These are phyloP conservation scores for Cadophora malorum DNA, from an alignment of 2,329 filamentous ascomycete genomes.

Conservation along the genomic window DNA sequence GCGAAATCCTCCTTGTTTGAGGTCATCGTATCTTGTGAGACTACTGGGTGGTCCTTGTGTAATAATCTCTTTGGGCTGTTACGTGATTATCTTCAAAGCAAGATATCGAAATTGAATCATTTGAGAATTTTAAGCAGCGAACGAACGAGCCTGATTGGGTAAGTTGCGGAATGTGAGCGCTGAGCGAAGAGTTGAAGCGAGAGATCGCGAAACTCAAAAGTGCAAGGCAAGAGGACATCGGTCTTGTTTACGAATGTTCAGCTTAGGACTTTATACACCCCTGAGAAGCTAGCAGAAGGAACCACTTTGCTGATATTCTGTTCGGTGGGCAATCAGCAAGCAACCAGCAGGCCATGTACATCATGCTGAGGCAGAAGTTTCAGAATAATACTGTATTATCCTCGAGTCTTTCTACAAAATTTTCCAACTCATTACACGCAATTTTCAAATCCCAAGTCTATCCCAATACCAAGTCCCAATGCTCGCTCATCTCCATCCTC, in stretches of 20 bases:
- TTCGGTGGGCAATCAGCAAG: constrained; percentile 3
- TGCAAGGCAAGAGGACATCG: not conserved
- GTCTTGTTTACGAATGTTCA: no score
- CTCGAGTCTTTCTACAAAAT: not conserved
- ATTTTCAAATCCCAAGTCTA: not conserved
- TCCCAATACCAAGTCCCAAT: constrained; percentile 9
- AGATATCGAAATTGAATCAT: not conserved
- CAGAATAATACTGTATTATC: not conserved
- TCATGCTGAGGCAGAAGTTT: not conserved
- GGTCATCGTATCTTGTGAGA: no score
- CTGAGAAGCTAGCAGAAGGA: no score
- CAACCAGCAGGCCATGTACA: not conserved
- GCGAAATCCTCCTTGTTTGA: no score
- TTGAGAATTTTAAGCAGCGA: not conserved
- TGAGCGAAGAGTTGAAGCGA: not conserved
- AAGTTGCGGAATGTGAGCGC: not conserved
- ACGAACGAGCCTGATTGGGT: not conserved
- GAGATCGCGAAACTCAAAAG: not conserved
- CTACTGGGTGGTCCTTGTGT: no score
- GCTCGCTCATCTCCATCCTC: constrained; percentile 7
- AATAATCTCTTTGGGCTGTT: no score
- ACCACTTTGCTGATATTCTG: no score
- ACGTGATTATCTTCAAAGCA: no score
- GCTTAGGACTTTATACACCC: no score
- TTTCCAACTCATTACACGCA: not conserved